Evolutionary conservation across 2,329 filamentous ascomycete genomes (phyloP).

Genomic region (Alternaria burnsii): DNA sequence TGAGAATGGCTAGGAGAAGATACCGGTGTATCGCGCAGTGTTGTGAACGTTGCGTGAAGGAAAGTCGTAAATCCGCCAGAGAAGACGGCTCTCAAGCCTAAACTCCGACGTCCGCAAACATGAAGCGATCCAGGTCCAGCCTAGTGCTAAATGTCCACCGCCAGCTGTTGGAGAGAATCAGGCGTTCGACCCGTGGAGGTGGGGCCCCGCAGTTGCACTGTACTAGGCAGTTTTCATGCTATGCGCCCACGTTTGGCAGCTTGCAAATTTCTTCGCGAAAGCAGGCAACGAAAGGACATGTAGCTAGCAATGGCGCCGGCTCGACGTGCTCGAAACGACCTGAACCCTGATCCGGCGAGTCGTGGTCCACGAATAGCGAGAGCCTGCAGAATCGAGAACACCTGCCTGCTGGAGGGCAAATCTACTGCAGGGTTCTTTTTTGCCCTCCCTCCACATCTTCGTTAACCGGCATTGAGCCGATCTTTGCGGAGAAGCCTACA

Average conservation of each 20-base stretch:
- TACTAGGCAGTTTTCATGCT: conserved; percentile 7
- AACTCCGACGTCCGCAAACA: conserved; percentile 17
- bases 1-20: neutral
- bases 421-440: neutral
- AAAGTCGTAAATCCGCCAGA: neutral
- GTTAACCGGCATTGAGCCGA: neutral
- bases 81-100: conserved; percentile 24
- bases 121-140: conserved; percentile 16
- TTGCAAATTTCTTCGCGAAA: neutral
- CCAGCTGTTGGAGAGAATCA: conserved; percentile 28
- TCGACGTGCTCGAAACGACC: neutral
- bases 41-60: conserved; percentile 15
- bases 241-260: neutral
- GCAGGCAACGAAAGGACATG: neutral
- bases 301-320: conserved; percentile 3
- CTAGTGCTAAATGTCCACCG: conserved; percentile 20
- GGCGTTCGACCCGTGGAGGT: conserved; percentile 26
- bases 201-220: conserved; percentile 41
- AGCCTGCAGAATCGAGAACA: conserved; percentile 2
- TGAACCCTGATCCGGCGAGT: neutral
- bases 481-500: neutral
- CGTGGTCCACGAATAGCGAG: neutral
- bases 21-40: neutral
- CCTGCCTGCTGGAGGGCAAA: neutral
- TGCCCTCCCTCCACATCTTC: neutral